These are phyloP conservation scores for Termitomyces sp. DNA, from an alignment of 768 basidiomycete species.

Conservation along the genomic window DNA sequence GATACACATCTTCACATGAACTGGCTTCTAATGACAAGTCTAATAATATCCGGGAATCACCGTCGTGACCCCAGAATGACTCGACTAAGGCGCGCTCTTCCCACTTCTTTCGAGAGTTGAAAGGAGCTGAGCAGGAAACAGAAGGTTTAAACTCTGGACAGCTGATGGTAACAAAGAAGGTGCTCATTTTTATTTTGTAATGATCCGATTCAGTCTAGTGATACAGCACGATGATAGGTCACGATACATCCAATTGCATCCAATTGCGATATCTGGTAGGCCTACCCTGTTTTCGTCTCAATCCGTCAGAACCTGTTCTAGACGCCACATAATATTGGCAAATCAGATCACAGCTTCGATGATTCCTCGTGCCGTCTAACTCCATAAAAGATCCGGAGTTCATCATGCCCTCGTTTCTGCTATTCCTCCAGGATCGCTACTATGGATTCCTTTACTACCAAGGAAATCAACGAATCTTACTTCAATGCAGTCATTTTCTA, in stretches of 20 bases:
- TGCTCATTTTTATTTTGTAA: background rate
- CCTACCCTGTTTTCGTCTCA: background rate
- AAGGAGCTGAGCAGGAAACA: background rate
- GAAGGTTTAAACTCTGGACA: background rate
- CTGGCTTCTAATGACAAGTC: background rate
- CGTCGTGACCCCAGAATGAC: background rate
- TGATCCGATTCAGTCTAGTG: background rate
- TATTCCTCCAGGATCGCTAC: background rate
- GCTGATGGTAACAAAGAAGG: background rate
- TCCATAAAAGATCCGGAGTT: background rate
- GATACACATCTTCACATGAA: background rate
- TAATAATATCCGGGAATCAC: background rate
- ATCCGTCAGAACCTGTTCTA: background rate
- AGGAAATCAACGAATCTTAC: constrained; percentile 8
- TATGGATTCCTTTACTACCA: constrained; percentile 2
- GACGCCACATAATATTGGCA: background rate
- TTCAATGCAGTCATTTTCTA: constrained; percentile 10
- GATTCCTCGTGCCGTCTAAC: background rate
- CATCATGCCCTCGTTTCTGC: background rate
- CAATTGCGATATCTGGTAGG: background rate
- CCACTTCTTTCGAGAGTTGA: no score
- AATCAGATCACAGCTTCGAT: background rate
- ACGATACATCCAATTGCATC: background rate
- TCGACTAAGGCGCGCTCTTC: background rate
- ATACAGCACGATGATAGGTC: background rate